phyloP scores from a whole-genome alignment of 805 yeast genomes.

The Lipomyces anomalus region DNA sequence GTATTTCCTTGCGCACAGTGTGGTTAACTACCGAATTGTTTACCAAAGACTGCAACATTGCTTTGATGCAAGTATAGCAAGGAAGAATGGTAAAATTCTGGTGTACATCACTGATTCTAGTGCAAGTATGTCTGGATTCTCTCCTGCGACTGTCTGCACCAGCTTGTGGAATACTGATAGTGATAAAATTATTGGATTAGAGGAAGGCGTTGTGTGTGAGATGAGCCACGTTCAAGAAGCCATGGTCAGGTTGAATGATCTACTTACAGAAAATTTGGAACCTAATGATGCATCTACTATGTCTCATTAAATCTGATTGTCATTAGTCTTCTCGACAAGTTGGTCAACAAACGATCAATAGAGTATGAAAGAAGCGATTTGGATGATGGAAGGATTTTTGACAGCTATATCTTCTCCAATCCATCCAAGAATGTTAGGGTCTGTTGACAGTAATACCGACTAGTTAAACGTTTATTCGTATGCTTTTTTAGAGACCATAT shows the following conservation, averaged over 20 bases:
- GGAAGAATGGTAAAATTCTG: constrained; percentile 7
- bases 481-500: no score
- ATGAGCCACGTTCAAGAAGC: constrained; percentile 9
- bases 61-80: constrained; percentile 11
- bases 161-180: constrained; percentile 10
- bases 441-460: no score
- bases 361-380: background rate
- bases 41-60: constrained; percentile 7
- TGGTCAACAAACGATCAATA: background rate
- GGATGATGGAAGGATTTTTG: background rate
- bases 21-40: constrained; percentile 12
- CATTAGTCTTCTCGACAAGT: background rate
- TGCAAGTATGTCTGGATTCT: constrained; percentile 1
- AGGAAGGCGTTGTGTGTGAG: constrained; percentile 19
- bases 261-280: background rate
- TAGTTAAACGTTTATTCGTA: no score
- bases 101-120: constrained; percentile 13
- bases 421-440: no score
- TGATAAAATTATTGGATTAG: constrained; percentile 9
- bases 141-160: constrained; percentile 3
- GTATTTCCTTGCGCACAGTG: constrained; percentile 19
- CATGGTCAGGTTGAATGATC: constrained; percentile 1
- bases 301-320: no score
- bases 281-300: no score
- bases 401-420: no score